A percentile compares a stretch with the other conserved stretches of the same genome.
These are phyloP conservation scores for Cladosporium velox DNA, from an alignment of 2,329 filamentous ascomycete species.

Conservation along the genomic window DNA sequence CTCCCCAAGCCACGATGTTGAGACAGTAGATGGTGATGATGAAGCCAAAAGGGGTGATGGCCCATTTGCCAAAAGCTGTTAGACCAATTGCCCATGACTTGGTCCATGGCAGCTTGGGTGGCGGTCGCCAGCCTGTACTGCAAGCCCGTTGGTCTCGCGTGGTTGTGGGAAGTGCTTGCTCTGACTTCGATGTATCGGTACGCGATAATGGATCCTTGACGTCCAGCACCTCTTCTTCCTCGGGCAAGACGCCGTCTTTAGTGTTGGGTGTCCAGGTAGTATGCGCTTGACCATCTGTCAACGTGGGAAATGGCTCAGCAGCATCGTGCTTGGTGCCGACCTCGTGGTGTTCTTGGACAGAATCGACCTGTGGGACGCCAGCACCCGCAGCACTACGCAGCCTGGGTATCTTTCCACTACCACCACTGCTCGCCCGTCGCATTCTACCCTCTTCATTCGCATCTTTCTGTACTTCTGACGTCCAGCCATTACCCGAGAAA, in stretches of 20 bases:
- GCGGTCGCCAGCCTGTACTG: conserved; percentile 45
- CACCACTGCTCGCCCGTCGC: conserved; percentile 24
- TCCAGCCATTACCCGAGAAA: conserved; percentile 26
- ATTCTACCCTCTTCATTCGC: conserved; percentile 21
- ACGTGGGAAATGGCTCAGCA: conserved; percentile 26
- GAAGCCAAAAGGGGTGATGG: conserved; percentile 74
- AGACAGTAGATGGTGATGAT: conserved; percentile 76
- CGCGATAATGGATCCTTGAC: not conserved
- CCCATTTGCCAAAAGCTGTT: conserved; percentile 69
- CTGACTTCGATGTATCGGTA: not conserved
- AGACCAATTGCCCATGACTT: conserved; percentile 61
- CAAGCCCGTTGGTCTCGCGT: conserved; percentile 21
- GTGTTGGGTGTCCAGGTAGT: conserved; percentile 4
- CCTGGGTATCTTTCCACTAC: conserved; percentile 21
- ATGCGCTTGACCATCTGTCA: conserved; percentile 27
- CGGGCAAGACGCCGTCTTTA: conserved; percentile 3
- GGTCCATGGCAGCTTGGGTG: conserved; percentile 54
- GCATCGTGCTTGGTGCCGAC: conserved; percentile 15
- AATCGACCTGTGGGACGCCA: conserved; percentile 11
- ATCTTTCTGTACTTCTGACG: conserved; percentile 21
- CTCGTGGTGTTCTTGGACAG: conserved; percentile 22
- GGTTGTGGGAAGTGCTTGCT: not conserved
- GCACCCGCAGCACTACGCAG: conserved; percentile 7
- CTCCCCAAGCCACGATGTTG: conserved; percentile 85
- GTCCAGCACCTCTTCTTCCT: not conserved